These are phyloP conservation scores for Cladophialophora psammophila DNA, from an alignment of 2,329 filamentous ascomycete genomes.

Conservation along the genomic window DNA sequence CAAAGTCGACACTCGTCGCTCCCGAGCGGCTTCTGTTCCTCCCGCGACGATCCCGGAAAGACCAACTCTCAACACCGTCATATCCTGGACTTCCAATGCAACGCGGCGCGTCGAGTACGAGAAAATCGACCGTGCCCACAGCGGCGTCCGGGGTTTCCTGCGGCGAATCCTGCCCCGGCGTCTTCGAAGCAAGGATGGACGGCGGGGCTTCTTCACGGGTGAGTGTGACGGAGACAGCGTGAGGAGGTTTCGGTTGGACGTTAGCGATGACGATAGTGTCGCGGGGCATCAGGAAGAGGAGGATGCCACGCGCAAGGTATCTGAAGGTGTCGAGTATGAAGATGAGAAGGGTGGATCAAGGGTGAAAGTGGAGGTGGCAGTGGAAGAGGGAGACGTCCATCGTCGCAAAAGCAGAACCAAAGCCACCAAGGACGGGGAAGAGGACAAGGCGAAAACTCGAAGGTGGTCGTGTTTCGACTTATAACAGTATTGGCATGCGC, in stretches of 20 bases:
- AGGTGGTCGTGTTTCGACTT: constrained; percentile 18
- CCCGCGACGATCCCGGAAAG: background rate
- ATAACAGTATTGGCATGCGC: background rate
- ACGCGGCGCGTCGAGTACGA: constrained; percentile 56
- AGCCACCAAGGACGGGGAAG: background rate
- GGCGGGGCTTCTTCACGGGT: constrained; percentile 53
- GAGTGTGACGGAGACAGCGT: constrained; percentile 54
- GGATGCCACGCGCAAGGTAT: background rate
- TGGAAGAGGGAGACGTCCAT: background rate
- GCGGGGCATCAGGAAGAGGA: background rate
- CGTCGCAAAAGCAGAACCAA: background rate
- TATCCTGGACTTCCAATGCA: constrained; percentile 56
- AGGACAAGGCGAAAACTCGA: constrained; percentile 3
- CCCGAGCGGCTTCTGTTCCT: background rate
- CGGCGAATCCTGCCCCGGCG: constrained; percentile 51
- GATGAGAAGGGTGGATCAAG: background rate
- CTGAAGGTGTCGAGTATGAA: background rate
- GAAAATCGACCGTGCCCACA: constrained; percentile 60
- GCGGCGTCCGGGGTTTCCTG: constrained; percentile 53
- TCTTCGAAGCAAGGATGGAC: constrained; percentile 46
- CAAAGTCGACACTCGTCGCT: background rate
- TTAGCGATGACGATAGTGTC: constrained; percentile 41
- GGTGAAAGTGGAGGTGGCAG: background rate
- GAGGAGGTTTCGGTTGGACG: constrained; percentile 54
- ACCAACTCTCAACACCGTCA: constrained; percentile 49